phyloP scores from a whole-genome alignment of 495 filamentous ascomycete species.

The Elasticomyces elasticus region DNA sequence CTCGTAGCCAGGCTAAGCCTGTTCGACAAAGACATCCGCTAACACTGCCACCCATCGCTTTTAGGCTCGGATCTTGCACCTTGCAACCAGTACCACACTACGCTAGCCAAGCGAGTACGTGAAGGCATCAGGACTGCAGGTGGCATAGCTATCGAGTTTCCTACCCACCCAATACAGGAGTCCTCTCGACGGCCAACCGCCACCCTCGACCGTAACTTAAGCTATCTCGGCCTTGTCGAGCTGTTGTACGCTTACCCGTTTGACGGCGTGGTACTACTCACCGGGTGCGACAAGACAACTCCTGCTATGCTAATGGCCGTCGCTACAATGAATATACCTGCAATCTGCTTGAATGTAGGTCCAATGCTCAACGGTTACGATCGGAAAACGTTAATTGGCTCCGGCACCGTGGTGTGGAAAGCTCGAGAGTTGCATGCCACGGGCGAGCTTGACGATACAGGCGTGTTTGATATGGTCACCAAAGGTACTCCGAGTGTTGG shows the following conservation, averaged over 20 bases:
- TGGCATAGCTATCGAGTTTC: constrained; percentile 48
- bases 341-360: constrained; percentile 47
- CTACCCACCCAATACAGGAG: constrained; percentile 49
- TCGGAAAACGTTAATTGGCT: constrained; percentile 37
- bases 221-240: constrained; percentile 44
- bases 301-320: constrained; percentile 49
- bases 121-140: constrained; percentile 46
- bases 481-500: constrained; percentile 44
- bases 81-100: constrained; percentile 45
- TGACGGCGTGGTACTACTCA: constrained; percentile 46
- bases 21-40: no score
- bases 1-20: no score
- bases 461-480: constrained; percentile 42
- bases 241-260: constrained; percentile 44
- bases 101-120: constrained; percentile 43
- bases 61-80: constrained; percentile 46
- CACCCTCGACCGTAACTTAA: constrained; percentile 44
- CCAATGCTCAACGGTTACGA: constrained; percentile 47
- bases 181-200: constrained; percentile 42
- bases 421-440: constrained; percentile 44
- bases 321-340: constrained; percentile 48
- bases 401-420: constrained; percentile 43
- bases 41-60: no score
- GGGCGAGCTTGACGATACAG: constrained; percentile 41
- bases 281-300: constrained; percentile 50